Percentiles rank a stretch among this genome's conserved stretches.
These are phyloP conservation scores for Penicillium concentricum DNA, from an alignment of 2,329 filamentous ascomycete species.

Conservation along the genomic window DNA sequence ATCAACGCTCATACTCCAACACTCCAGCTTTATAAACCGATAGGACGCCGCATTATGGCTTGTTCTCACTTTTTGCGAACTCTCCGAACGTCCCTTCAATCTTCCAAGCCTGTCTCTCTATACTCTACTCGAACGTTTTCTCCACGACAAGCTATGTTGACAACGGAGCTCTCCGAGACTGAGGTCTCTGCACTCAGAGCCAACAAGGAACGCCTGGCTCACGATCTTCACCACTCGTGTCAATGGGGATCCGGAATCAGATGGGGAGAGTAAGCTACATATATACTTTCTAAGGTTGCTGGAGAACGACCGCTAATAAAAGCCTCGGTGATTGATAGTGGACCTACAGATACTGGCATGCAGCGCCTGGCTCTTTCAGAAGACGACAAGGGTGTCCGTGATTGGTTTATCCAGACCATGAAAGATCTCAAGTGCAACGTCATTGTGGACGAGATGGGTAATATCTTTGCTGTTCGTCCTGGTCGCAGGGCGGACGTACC, in stretches of 20 bases:
- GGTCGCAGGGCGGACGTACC: constrained; percentile 58
- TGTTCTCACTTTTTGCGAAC: not conserved
- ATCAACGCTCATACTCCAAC: constrained; percentile 3
- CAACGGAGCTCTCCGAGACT: constrained; percentile 49
- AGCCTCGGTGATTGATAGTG: constrained; percentile 22
- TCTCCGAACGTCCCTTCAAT: not conserved
- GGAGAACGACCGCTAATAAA: not conserved
- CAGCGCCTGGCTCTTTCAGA: constrained; percentile 69
- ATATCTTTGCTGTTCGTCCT: constrained; percentile 71
- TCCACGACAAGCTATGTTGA: constrained; percentile 33
- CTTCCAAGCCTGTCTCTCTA: not conserved
- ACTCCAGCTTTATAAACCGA: not conserved
- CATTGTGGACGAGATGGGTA: constrained; percentile 73
- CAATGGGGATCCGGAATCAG: constrained; percentile 65
- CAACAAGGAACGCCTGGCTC: constrained; percentile 60
- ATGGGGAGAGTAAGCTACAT: constrained; percentile 63
- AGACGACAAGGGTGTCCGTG: constrained; percentile 67
- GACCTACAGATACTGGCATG: constrained; percentile 70
- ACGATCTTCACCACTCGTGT: constrained; percentile 64
- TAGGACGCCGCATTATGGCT: not conserved
- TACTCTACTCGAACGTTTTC: constrained; percentile 6
- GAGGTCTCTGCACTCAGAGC: constrained; percentile 56
- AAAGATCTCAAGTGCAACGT: constrained; percentile 64
- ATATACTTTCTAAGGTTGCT: constrained; percentile 4
- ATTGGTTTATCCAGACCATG: constrained; percentile 71